A percentile compares a stretch with the other conserved stretches of the same genome.
Evolutionary conservation across 2,329 filamentous ascomycete species (phyloP).

Genomic region (Blumeriella jaapii): DNA sequence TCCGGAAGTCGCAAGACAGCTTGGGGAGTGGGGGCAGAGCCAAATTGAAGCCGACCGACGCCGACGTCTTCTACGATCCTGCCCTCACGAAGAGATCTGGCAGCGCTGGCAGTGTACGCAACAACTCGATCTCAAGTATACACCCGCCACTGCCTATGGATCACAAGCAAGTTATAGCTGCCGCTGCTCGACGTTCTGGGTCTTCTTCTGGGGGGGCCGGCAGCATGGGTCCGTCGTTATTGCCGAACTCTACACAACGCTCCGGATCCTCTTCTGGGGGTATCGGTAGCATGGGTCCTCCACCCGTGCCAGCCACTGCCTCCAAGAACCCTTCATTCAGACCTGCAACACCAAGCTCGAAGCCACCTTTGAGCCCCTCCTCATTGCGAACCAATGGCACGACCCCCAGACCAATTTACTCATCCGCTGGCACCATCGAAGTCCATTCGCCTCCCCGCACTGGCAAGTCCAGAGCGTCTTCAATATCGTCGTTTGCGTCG

Average conservation of each 20-base stretch:
- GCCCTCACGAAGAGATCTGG: conserved; percentile 44
- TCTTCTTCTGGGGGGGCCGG: conserved; percentile 27
- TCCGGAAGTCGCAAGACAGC: conserved; percentile 39
- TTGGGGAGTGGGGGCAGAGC: conserved; percentile 33
- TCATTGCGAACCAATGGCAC: conserved; percentile 43
- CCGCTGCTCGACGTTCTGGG: conserved; percentile 50
- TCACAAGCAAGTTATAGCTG: conserved; percentile 75
- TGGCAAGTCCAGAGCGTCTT: conserved; percentile 57
- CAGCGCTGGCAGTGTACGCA: conserved; percentile 59
- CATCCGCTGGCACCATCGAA: conserved; percentile 36
- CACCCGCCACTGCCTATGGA: conserved; percentile 71
- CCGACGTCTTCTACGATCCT: conserved; percentile 30
- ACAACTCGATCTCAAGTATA: conserved; percentile 32
- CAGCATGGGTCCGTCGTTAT: conserved; percentile 26
- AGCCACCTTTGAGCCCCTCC: conserved; percentile 33
- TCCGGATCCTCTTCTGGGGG: conserved; percentile 34
- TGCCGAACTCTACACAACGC: conserved; percentile 38
- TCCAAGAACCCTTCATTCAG: conserved; percentile 33
- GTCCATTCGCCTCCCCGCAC: conserved; percentile 35
- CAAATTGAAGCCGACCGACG: conserved; percentile 28
- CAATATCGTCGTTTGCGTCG: conserved; percentile 88
- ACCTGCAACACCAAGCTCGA: conserved; percentile 50
- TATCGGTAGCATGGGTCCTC: conserved; percentile 63
- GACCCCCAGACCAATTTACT: conserved; percentile 39
- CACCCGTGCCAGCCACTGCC: conserved; percentile 70